phyloP scores from a whole-genome alignment of 176 grass and related monocot genomes.

The Olyra latifolia region DNA sequence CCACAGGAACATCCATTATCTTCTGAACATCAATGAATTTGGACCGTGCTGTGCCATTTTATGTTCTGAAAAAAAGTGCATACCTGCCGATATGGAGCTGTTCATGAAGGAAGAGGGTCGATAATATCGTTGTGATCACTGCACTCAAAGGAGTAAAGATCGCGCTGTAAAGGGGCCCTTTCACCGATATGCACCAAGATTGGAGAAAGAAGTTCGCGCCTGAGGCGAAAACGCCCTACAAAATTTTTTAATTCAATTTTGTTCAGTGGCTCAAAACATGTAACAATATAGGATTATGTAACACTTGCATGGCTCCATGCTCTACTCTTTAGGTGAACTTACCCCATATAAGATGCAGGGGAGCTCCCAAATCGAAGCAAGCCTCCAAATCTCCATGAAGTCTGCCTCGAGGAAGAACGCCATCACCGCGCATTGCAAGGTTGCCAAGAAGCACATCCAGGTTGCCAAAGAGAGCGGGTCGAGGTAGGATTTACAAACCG shows the following conservation, averaged over 20 bases:
- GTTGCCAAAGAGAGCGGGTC: slow-evolving; percentile 59
- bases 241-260: neutral
- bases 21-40: neutral
- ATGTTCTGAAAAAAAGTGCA: neutral
- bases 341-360: slow-evolving; percentile 60
- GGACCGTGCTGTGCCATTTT: neutral
- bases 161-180: slow-evolving; percentile 63
- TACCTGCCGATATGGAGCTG: slow-evolving; percentile 69
- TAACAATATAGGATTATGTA: neutral
- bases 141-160: slow-evolving; percentile 63
- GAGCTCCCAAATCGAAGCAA: slow-evolving; percentile 54
- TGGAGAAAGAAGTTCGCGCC: slow-evolving; percentile 59
- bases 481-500: slow-evolving; percentile 52
- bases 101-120: slow-evolving; percentile 46
- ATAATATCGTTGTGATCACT: slow-evolving; percentile 49
- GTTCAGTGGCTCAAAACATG: neutral
- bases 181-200: slow-evolving; percentile 68
- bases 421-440: slow-evolving; percentile 46
- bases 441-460: slow-evolving; percentile 74
- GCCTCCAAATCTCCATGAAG: slow-evolving; percentile 47
- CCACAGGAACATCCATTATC: neutral
- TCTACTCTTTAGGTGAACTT: slow-evolving; percentile 23
- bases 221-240: slow-evolving; percentile 67
- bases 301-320: neutral
- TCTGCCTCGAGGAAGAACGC: slow-evolving; percentile 54